Base-by-base conservation (phyloP, 2,329 filamentous ascomycete species). In the Aureobasidium sp. region DNA sequence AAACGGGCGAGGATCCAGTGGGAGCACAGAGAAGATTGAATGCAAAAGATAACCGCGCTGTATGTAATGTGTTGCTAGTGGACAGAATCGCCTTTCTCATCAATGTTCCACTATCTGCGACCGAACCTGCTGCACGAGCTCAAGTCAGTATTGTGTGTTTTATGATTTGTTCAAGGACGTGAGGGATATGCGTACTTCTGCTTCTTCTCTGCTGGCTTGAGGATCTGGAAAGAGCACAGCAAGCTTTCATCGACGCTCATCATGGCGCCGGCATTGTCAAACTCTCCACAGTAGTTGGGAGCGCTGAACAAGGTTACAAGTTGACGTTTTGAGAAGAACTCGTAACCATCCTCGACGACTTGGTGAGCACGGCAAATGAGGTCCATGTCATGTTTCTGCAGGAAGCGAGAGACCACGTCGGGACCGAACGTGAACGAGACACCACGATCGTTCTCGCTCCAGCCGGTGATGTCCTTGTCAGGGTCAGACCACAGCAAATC, bases 121-220 rank as follows among this genome's bases (percentile, higher is more conserved):
- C 56, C 56, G 42, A 58, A 58, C 38, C 56, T 56, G 47, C 56
- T 58, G 34, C 35, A 29, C 14, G 10, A 37, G 38, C 19, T 57
- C 37, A 55, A 27, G 52, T 53, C 27, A 47, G 41, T 30, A 44
- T 34, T 22, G n/a, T 39, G 34, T 22, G 21, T 30, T 14, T 35
- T 24, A 29, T 39, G 8, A 29, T 5, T 16, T 2, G 25, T 14
- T 39, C 14, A 21, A 21, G 12, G 21, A 14, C n/a, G 19, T 32
- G 35, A 8, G 24, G 34, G 2, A 6, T 19, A 55, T 44, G 40
- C 90, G 79, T 95, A 97, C 90, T 97, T 97, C 88, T 96, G 91
- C 85, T 98, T 98, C 85, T 98, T 98, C 83, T 98, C 93, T 73
- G 93, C 93, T 68, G 93, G 93, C 79, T 97, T 98, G 78, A 98